phyloP scores from a whole-genome alignment of 176 grass and related monocot genomes.

The Eremochloa ophiuroides region DNA sequence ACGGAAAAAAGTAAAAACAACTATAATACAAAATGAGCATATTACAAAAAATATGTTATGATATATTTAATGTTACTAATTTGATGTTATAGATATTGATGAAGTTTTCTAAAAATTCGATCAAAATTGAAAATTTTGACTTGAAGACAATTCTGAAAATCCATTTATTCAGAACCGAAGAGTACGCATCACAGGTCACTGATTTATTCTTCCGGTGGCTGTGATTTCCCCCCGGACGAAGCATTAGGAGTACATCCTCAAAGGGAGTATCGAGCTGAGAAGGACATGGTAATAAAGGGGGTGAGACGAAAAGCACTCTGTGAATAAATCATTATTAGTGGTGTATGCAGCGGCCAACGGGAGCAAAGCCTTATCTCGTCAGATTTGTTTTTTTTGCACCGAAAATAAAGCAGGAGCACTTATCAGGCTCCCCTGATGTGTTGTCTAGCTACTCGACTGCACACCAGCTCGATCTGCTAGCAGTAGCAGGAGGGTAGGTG shows the following conservation, averaged over 20 bases:
- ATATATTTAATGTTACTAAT: too few species aligned
- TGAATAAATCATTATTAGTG: neutral
- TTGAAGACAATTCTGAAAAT: too few species aligned
- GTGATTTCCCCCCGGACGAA: neutral
- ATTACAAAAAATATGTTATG: too few species aligned
- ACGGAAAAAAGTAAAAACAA: too few species aligned
- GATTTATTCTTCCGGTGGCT: neutral
- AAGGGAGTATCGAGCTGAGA: neutral
- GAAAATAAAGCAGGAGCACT: constrained; percentile 33
- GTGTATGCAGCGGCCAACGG: neutral
- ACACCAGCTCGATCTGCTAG: neutral
- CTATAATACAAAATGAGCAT: too few species aligned
- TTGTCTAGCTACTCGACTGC: neutral
- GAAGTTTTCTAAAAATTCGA: too few species aligned
- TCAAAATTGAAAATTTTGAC: too few species aligned
- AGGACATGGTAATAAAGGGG: neutral
- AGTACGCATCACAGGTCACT: too few species aligned
- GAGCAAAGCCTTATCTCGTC: constrained; percentile 25
- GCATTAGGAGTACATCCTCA: neutral
- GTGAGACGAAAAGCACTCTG: neutral
- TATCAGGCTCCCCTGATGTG: neutral
- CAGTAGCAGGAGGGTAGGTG: neutral
- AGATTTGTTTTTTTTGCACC: neutral
- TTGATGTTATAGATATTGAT: too few species aligned
- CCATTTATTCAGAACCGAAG: too few species aligned